These are phyloP conservation scores for Colletotrichum tanaceti DNA, from an alignment of 2,329 filamentous ascomycete genomes.

Conservation along the genomic window DNA sequence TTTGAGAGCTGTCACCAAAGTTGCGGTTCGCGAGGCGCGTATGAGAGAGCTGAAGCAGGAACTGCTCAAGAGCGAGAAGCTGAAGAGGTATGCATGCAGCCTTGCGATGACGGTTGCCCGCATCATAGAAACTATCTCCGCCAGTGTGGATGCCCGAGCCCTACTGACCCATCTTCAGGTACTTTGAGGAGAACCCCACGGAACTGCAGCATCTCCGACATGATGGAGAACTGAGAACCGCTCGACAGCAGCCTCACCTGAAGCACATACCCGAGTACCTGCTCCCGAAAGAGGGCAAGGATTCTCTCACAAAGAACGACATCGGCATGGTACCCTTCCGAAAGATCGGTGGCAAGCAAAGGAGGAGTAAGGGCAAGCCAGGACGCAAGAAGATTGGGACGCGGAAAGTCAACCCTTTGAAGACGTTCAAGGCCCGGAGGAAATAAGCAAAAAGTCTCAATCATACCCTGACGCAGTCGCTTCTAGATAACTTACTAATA, in stretches of 20 bases:
- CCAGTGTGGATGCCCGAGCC: conserved; percentile 6
- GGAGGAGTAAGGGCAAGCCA: conserved; percentile 57
- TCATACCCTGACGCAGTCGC: conserved; percentile 2
- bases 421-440: conserved; percentile 80
- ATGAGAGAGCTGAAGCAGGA: conserved; percentile 89
- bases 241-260: conserved; percentile 86
- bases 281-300: conserved; percentile 76
- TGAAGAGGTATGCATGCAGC: conserved; percentile 73
- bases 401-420: conserved; percentile 85
- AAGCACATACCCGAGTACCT: conserved; percentile 96
- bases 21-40: conserved; percentile 89
- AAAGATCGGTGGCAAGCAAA: conserved; percentile 64
- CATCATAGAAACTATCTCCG: too few species aligned
- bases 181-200: conserved; percentile 96
- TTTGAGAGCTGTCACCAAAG: conserved; percentile 86
- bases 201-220: conserved; percentile 90
- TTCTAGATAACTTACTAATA: conserved; percentile 9
- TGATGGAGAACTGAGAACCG: conserved; percentile 86
- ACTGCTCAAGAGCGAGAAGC: conserved; percentile 90
- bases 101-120: background rate
- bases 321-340: conserved; percentile 81
- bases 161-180: conserved; percentile 51
- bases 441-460: conserved; percentile 51
- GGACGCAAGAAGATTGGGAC: conserved; percentile 60
- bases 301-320: conserved; percentile 71